Percentiles rank a stretch among this genome's conserved stretches.
Evolutionary conservation across 2,329 filamentous ascomycete species (phyloP).

Genomic region (Cytospora piceicola): DNA sequence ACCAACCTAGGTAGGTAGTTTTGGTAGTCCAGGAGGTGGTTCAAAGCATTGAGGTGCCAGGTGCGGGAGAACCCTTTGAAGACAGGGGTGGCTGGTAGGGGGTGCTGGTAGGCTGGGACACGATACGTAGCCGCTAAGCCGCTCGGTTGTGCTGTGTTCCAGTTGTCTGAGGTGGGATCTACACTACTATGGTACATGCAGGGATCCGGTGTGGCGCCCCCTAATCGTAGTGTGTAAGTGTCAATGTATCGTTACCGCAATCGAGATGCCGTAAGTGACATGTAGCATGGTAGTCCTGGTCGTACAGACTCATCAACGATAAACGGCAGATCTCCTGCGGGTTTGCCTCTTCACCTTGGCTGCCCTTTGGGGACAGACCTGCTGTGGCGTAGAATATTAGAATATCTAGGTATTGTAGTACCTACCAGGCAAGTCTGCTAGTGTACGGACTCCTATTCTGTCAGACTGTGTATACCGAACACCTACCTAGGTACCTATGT

Average conservation of each 20-base stretch:
- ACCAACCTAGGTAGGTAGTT: too few species aligned
- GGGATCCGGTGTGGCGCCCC: not conserved
- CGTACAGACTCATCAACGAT: not conserved
- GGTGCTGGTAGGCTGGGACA: slow-evolving; percentile 7
- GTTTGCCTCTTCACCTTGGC: not conserved
- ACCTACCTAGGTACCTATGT: not conserved
- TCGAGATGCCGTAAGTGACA: slow-evolving; percentile 1
- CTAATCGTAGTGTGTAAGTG: not conserved
- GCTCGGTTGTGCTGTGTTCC: slow-evolving; percentile 2
- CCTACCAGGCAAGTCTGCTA: too few species aligned
- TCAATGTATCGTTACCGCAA: slow-evolving; percentile 3
- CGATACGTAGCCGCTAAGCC: slow-evolving; percentile 17
- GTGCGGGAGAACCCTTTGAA: slow-evolving; percentile 15
- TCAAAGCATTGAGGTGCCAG: slow-evolving; percentile 2
- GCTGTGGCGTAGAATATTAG: not conserved
- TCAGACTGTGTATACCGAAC: not conserved
- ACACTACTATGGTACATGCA: too few species aligned
- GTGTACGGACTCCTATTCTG: not conserved
- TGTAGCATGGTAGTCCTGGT: not conserved
- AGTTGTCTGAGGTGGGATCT: slow-evolving; percentile 16
- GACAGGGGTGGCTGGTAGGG: slow-evolving; percentile 8
- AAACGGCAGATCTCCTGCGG: not conserved
- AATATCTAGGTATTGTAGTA: not conserved
- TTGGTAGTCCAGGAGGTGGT: slow-evolving; percentile 5
- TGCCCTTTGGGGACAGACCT: not conserved